Evolutionary conservation across 192 early-diverging fungal species (phyloP), one percentile per base, ranked within the genome.

Genomic region (Coemansia sp.): DNA sequence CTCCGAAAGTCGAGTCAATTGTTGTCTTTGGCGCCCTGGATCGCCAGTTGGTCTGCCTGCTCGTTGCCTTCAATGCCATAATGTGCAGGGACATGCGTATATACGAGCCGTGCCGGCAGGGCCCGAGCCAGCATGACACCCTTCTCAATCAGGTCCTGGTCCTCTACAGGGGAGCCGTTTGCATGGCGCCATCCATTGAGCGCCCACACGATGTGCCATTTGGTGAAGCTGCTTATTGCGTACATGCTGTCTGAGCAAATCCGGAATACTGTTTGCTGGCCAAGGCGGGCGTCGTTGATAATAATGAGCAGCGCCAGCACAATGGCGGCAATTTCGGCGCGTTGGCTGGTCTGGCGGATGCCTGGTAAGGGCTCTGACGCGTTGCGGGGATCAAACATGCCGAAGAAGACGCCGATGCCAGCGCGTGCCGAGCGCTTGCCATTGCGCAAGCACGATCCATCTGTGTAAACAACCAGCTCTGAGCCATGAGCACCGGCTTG

Each of bases 341-440:
- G 57, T n/a, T 60, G 37, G n/a, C 60, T 60, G 19, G 42, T 64
- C 42, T 71, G 69, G 12, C 28, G 14, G 1, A 5, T 2, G 28
- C 65, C 60, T 2, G n/a, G 11, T 8, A 87, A 61, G 2, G 64
- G 77, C 53, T 68, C 81, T 4, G 65, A 69, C 51, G 78, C 67
- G 61, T 86, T 87, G 7, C 79, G 68, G 3, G 61, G 51, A 55
- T 87, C 84, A n/a, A 19, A 48, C 6, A 21, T n/a, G n/a, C 77
- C 84, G 53, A 74, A 88, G 48, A 71, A 86, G 10, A 87, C 82
- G 23, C 87, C 86, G 26, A 78, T 56, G 4, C 86, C 87, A 7
- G 82, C 87, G 22, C 60, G 42, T 3, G 86, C 86, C 54, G 7
- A n/a, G 8, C n/a, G 31, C 2, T 12, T 7, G 14, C 87, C 87